Conservation (phyloP, 805 yeast genomes). For the Yamadazyma nakazawae region DNA sequence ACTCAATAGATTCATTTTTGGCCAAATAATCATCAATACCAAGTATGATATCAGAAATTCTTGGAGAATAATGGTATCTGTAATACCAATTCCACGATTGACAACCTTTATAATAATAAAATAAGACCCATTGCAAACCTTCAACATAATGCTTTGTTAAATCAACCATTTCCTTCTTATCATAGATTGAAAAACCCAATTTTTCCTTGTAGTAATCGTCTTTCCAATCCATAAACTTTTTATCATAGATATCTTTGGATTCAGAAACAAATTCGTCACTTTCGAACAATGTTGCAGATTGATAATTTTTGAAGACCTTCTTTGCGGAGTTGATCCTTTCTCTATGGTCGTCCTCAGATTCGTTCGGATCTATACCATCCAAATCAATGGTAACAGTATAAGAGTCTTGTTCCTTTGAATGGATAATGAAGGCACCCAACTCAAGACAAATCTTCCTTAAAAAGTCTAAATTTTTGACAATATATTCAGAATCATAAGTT, state of each 20-base stretch:
- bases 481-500: constrained; percentile 30
- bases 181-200: constrained; percentile 62
- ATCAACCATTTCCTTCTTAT: constrained; percentile 56
- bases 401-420: constrained; percentile 53
- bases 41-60: constrained; percentile 78
- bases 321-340: constrained; percentile 51
- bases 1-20: constrained; percentile 31
- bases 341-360: constrained; percentile 61
- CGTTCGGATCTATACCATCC: constrained; percentile 69
- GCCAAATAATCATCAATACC: constrained; percentile 60
- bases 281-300: constrained; percentile 59
- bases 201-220: constrained; percentile 82
- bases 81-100: constrained; percentile 97
- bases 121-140: constrained; percentile 96
- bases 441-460: constrained; percentile 64
- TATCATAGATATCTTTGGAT: constrained; percentile 60
- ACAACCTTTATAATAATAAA: constrained; percentile 85
- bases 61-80: constrained; percentile 87
- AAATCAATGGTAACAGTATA: constrained; percentile 64
- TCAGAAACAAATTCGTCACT: constrained; percentile 50
- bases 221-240: constrained; percentile 79
- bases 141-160: constrained; percentile 80
- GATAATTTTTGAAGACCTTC: constrained; percentile 59
- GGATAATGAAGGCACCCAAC: constrained; percentile 62
- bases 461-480: constrained; percentile 53